These are phyloP conservation scores for Zygoascus sp. DNA, from an alignment of 1,139 yeast genomes.

Conservation along the genomic window DNA sequence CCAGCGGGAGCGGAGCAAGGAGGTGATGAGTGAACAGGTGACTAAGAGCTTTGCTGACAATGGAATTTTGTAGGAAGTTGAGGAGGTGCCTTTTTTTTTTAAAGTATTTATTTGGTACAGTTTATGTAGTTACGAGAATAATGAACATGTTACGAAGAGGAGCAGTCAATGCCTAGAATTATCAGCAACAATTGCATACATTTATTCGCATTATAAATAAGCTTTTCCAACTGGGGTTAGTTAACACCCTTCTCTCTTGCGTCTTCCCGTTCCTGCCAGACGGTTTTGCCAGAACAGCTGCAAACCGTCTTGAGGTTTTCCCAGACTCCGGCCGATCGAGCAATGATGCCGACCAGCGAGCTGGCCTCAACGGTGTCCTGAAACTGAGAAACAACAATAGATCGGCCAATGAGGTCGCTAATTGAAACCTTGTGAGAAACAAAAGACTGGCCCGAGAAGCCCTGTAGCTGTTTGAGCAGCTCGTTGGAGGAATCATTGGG, in stretches of 20 bases:
- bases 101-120: not conserved
- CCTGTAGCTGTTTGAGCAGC: constrained; percentile 27
- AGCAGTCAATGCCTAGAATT: no score
- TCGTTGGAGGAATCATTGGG: constrained; percentile 38
- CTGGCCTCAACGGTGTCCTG: constrained; percentile 37
- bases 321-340: constrained; percentile 97
- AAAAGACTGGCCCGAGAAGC: constrained; percentile 57
- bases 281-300: constrained; percentile 89
- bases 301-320: constrained; percentile 91
- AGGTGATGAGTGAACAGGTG: constrained; percentile 21
- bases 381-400: constrained; percentile 53
- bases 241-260: constrained; percentile 56
- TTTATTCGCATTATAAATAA: not conserved
- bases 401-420: constrained; percentile 71
- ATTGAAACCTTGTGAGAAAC: constrained; percentile 47
- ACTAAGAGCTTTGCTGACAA: constrained; percentile 30
- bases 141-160: not conserved
- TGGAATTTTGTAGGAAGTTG: constrained; percentile 27
- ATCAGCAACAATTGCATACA: not conserved
- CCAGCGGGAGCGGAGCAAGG: constrained; percentile 26
- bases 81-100: not conserved
- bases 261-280: constrained; percentile 90
- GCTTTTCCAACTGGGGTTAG: not conserved
- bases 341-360: constrained; percentile 78
- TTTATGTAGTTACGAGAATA: constrained; percentile 10